These are phyloP conservation scores for Acanthamoeba lenticulata DNA, from an alignment of 208 protist species.

Conservation along the genomic window DNA sequence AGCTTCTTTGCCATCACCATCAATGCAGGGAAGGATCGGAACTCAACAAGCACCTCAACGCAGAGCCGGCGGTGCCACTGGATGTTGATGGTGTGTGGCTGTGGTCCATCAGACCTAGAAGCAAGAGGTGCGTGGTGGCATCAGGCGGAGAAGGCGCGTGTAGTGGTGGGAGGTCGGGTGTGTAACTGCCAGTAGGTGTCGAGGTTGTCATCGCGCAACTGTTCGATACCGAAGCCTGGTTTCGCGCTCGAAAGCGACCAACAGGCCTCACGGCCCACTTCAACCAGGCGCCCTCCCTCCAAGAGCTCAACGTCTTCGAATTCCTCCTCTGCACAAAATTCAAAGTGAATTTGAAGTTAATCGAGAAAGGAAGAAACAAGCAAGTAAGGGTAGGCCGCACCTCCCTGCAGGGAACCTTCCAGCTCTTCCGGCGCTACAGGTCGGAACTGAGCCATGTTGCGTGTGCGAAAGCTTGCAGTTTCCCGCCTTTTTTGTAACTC, in stretches of 20 bases:
- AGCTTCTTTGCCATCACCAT: no score
- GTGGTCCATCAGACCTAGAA: constrained; percentile 81
- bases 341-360: background rate
- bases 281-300: constrained; percentile 28
- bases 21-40: no score
- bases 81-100: constrained; percentile 89
- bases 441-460: background rate
- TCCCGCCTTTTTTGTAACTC: no score
- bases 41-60: background rate
- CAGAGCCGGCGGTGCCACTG: constrained; percentile 80
- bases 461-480: no score
- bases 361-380: background rate
- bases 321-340: background rate
- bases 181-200: constrained; percentile 91
- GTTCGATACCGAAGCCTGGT: constrained; percentile 87
- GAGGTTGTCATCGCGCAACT: constrained; percentile 86
- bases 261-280: constrained; percentile 84
- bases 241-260: constrained; percentile 88
- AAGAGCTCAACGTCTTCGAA: background rate
- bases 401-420: background rate
- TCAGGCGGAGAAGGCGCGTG: background rate
- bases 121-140: background rate
- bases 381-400: background rate
- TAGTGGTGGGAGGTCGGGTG: background rate
- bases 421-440: background rate